phyloP scores from a whole-genome alignment of 257 asterid genomes.

The Nemophila menziesii region DNA sequence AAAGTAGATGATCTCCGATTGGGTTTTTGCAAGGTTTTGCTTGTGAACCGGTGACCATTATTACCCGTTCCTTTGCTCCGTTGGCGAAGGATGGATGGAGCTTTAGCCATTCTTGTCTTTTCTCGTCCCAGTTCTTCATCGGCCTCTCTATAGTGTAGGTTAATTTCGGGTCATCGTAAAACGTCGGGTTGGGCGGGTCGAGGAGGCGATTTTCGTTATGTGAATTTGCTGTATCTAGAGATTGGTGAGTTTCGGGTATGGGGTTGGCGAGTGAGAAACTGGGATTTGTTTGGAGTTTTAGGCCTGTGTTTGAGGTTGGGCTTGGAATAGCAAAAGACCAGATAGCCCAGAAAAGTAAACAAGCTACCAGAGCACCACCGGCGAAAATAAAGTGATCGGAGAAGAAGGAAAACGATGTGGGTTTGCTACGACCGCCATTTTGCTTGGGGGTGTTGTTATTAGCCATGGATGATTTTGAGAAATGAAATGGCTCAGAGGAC shows the following conservation, averaged over 20 bases:
- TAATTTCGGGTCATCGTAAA: conserved; percentile 69
- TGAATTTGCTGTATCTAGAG: background rate
- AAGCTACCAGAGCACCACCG: conserved; percentile 38
- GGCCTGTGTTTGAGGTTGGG: conserved; percentile 16
- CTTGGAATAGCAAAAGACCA: conserved; percentile 37
- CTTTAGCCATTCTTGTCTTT: conserved; percentile 53
- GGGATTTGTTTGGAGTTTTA: conserved; percentile 2
- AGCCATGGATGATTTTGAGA: conserved; percentile 26
- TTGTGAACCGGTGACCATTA: conserved; percentile 89
- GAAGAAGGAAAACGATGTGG: conserved; percentile 16
- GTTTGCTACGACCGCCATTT: conserved; percentile 26
- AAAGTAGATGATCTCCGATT: conserved; percentile 68
- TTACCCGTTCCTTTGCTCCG: conserved; percentile 36
- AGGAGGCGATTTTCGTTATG: conserved; percentile 15
- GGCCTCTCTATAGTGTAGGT: conserved; percentile 53
- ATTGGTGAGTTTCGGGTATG: conserved; percentile 7
- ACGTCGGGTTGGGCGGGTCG: conserved; percentile 52
- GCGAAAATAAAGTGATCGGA: conserved; percentile 33
- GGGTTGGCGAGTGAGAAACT: conserved; percentile 5
- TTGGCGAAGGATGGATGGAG: conserved; percentile 58
- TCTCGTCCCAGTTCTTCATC: conserved; percentile 62
- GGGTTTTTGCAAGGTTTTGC: conserved; percentile 75
- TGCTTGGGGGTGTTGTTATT: conserved; percentile 20
- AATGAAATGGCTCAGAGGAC: conserved; percentile 22
- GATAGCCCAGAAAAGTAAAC: conserved; percentile 38